phyloP scores from a whole-genome alignment of 768 basidiomycete species.

The Amanita phalloides region DNA sequence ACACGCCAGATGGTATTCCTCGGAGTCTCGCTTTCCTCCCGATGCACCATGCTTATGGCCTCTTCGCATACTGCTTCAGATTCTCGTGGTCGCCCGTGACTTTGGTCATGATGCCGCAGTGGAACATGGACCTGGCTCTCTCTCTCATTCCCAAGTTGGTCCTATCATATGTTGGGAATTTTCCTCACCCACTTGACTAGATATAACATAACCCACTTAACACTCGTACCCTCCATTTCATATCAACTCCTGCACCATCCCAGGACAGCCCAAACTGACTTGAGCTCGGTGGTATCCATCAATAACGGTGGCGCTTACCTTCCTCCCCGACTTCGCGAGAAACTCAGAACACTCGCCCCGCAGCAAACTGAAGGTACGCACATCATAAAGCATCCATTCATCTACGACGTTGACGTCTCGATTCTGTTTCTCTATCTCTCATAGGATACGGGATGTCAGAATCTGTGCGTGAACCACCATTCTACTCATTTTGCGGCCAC shows the following conservation, averaged over 20 bases:
- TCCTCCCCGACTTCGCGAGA: constrained; percentile 39
- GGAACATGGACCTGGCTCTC: constrained; percentile 27
- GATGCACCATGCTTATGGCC: constrained; percentile 56
- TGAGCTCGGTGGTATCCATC: constrained; percentile 35
- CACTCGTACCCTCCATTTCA: constrained; percentile 50
- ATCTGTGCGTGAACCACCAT: constrained; percentile 27
- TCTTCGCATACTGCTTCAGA: constrained; percentile 43
- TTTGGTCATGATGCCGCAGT: constrained; percentile 44
- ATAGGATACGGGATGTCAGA: constrained; percentile 69
- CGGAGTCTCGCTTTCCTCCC: constrained; percentile 51
- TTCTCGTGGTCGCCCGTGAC: constrained; percentile 36
- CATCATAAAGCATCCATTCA: not conserved
- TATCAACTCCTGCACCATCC: constrained; percentile 58
- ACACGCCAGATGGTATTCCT: constrained; percentile 34
- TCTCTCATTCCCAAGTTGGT: not conserved
- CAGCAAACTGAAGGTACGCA: constrained; percentile 35
- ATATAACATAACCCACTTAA: constrained; percentile 38
- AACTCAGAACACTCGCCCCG: constrained; percentile 26
- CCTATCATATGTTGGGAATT: not conserved
- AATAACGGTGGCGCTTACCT: constrained; percentile 59
- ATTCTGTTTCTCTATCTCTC: not conserved
- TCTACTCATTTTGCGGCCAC: not conserved
- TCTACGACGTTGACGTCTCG: not conserved
- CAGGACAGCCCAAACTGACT: constrained; percentile 32
- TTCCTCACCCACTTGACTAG: constrained; percentile 20